Evolutionary conservation across 306 rosid species (phyloP).

Genomic region (Citrullus amarus): DNA sequence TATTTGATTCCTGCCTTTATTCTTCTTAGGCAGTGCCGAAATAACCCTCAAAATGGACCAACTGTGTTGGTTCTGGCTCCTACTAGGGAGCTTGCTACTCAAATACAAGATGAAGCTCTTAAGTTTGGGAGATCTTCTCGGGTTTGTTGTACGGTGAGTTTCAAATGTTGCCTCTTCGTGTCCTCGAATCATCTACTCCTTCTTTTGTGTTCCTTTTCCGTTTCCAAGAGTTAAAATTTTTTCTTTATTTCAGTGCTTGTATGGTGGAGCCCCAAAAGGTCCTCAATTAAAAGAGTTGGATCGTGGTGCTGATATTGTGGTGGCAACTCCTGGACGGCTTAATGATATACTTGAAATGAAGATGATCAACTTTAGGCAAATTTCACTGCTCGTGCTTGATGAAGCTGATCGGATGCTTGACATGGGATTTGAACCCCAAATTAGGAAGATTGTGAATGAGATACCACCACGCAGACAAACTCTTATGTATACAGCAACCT

Average conservation of each 20-base stretch:
- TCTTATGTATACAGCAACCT: constrained; percentile 96
- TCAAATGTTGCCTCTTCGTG: neutral
- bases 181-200: neutral
- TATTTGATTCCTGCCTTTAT: constrained; percentile 86
- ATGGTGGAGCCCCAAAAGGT: constrained; percentile 95
- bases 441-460: constrained; percentile 91
- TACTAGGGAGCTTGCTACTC: constrained; percentile 97
- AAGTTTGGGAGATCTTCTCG: constrained; percentile 86
- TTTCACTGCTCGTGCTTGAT: constrained; percentile 95
- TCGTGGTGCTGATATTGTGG: constrained; percentile 92
- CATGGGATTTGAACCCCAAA: constrained; percentile 99
- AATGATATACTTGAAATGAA: constrained; percentile 95
- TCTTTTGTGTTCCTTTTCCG: neutral
- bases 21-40: constrained; percentile 66
- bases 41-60: constrained; percentile 77
- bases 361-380: constrained; percentile 72
- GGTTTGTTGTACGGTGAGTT: constrained; percentile 85
- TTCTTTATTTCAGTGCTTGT: constrained; percentile 66
- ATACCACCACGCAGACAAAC: constrained; percentile 95
- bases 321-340: constrained; percentile 98
- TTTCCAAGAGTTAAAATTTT: constrained; percentile 5
- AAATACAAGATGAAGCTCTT: constrained; percentile 80
- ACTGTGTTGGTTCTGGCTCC: constrained; percentile 97
- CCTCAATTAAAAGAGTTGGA: constrained; percentile 86
- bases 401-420: constrained; percentile 99